Conservation (phyloP, 257 asterid genomes). For the Vinca minor region DNA sequence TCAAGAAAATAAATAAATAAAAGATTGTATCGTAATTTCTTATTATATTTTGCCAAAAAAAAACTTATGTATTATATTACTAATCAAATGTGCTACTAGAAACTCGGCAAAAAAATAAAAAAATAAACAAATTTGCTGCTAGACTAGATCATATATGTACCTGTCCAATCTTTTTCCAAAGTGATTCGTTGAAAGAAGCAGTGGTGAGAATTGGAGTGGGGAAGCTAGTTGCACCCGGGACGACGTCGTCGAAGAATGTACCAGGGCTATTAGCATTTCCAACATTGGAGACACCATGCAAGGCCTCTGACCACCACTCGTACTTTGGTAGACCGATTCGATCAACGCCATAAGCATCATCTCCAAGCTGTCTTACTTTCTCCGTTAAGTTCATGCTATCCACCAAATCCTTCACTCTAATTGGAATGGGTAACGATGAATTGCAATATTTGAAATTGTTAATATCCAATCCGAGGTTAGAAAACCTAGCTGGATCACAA, state of each 20-base stretch:
- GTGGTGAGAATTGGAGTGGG: constrained; percentile 1
- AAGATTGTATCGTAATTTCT: no score
- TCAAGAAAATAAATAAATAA: no score
- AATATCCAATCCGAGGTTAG: not conserved
- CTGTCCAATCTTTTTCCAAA: constrained; percentile 10
- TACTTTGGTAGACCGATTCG: constrained; percentile 33
- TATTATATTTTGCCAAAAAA: no score
- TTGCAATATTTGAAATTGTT: not conserved
- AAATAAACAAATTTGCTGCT: no score
- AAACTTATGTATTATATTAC: no score
- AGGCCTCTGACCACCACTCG: constrained; percentile 52
- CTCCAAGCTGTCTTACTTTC: constrained; percentile 32
- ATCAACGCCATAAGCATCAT: constrained; percentile 28
- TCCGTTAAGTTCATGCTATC: constrained; percentile 26
- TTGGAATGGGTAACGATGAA: no score
- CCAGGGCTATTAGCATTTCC: constrained; percentile 14
- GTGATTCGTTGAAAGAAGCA: constrained; percentile 6
- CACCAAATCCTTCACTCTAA: constrained; percentile 22
- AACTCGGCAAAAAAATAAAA: no score
- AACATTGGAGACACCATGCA: constrained; percentile 12
- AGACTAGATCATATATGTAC: no score
- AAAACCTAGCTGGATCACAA: constrained; percentile 2
- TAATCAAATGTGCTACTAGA: no score
- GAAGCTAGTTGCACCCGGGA: constrained; percentile 10
- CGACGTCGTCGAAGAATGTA: constrained; percentile 10